phyloP scores from a whole-genome alignment of 805 yeast species.

The Candida easanensis region DNA sequence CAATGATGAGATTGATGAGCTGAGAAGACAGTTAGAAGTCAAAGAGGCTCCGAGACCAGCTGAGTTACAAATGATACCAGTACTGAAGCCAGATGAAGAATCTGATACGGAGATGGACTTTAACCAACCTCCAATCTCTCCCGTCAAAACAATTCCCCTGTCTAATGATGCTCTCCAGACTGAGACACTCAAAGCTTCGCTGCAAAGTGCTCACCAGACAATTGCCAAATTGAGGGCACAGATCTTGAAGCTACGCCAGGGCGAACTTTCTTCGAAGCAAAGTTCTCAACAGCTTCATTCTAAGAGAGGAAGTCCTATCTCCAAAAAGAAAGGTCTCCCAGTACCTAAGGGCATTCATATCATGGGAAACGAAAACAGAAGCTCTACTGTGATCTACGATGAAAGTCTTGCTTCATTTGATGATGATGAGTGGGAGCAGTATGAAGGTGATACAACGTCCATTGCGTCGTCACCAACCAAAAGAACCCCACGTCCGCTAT shows the following conservation, averaged over 20 bases:
- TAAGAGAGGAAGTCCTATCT: conserved; percentile 17
- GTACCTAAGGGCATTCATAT: conserved; percentile 20
- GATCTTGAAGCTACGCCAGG: conserved; percentile 26
- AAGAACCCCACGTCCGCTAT: conserved; percentile 16
- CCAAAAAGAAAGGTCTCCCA: conserved; percentile 15
- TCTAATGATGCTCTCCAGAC: conserved; percentile 51
- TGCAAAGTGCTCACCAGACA: conserved; percentile 61
- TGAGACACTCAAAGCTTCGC: conserved; percentile 63
- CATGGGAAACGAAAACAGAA: conserved; percentile 24
- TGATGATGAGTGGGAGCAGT: conserved; percentile 30
- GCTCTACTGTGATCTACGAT: conserved; percentile 23
- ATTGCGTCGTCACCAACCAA: conserved; percentile 19
- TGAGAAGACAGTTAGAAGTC: conserved; percentile 23
- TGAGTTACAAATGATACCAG: conserved; percentile 19
- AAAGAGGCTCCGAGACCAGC: conserved; percentile 17
- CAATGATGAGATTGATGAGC: conserved; percentile 36
- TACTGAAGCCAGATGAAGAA: conserved; percentile 22
- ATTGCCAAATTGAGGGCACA: conserved; percentile 55
- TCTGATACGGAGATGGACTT: conserved; percentile 38
- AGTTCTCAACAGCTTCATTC: conserved; percentile 5
- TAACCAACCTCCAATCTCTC: conserved; percentile 35
- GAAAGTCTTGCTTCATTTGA: conserved; percentile 21
- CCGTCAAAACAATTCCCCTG: conserved; percentile 35
- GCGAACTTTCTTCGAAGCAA: conserved; percentile 21
- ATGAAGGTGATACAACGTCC: conserved; percentile 23